A percentile compares a stretch with the other conserved stretches of the same genome.
These are phyloP conservation scores for Metschnikowia lunata DNA, from an alignment of 805 yeast species.

Conservation along the genomic window DNA sequence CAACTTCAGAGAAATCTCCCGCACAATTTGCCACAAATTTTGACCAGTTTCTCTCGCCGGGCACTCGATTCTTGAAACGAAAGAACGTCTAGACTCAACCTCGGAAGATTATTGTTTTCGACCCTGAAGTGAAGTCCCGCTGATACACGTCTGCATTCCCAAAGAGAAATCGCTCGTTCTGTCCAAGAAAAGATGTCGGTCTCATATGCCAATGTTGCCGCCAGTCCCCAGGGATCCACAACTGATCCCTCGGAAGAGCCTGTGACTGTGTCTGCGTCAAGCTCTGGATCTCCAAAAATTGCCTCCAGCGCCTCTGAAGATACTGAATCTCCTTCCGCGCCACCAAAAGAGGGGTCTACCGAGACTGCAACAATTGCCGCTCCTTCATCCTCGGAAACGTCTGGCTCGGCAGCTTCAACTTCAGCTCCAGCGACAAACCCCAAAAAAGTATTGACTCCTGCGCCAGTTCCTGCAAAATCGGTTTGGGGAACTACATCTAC, in stretches of 20 bases:
- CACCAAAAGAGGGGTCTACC: slow-evolving; percentile 2
- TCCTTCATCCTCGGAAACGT: slow-evolving; percentile 2
- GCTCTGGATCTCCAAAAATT: slow-evolving; percentile 5
- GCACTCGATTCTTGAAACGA: neutral
- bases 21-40: slow-evolving; percentile 1
- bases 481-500: slow-evolving; percentile 37
- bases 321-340: slow-evolving; percentile 2
- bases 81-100: neutral
- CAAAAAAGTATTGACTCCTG: slow-evolving; percentile 40
- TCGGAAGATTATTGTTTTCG: neutral
- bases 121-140: neutral
- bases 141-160: slow-evolving; percentile 2
- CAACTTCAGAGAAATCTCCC: slow-evolving; percentile 3
- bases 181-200: slow-evolving; percentile 18
- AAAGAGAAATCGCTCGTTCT: neutral
- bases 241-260: slow-evolving; percentile 11
- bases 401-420: slow-evolving; percentile 8
- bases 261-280: slow-evolving; percentile 6
- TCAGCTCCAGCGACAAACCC: slow-evolving; percentile 13
- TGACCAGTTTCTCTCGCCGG: neutral
- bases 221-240: slow-evolving; percentile 25
- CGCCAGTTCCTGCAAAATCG: slow-evolving; percentile 42
- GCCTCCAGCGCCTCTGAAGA: slow-evolving; percentile 1
- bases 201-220: slow-evolving; percentile 42
- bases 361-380: slow-evolving; percentile 7